Conservation (phyloP, 371 early-diverging fungal species). For the Mortierella polycephala region DNA sequence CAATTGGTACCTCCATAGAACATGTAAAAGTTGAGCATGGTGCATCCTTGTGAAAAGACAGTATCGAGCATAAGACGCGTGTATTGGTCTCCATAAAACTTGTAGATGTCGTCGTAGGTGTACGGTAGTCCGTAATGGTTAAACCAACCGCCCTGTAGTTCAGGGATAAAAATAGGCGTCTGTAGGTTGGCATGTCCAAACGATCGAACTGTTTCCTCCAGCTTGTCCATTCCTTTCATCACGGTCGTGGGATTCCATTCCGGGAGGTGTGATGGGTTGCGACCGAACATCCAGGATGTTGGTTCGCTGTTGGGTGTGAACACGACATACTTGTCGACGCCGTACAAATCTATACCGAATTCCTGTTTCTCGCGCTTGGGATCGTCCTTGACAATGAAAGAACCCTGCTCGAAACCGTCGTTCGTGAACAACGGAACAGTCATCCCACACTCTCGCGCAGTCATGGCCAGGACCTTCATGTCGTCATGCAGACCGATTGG, state of each 20-base stretch:
- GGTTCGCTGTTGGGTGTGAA: conserved; percentile 73
- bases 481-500: conserved; percentile 87
- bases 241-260: conserved; percentile 74
- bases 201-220: conserved; percentile 77
- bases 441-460: conserved; percentile 80
- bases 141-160: conserved; percentile 88
- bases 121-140: conserved; percentile 75
- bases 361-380: conserved; percentile 44
- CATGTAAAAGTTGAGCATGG: conserved; percentile 78
- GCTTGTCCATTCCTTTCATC: conserved; percentile 65
- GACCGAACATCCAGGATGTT: conserved; percentile 66
- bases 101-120: conserved; percentile 76
- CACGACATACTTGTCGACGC: conserved; percentile 87
- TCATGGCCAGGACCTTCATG: conserved; percentile 80
- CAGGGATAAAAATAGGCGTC: conserved; percentile 83
- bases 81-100: conserved; percentile 79
- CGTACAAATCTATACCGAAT: conserved; percentile 85
- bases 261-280: conserved; percentile 61
- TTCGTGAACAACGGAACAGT: conserved; percentile 87
- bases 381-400: conserved; percentile 67
- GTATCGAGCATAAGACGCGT: conserved; percentile 74
- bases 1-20: conserved; percentile 89
- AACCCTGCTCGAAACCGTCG: conserved; percentile 80
- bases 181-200: conserved; percentile 74
- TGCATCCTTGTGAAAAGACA: conserved; percentile 75